These are phyloP conservation scores for Colletotrichum limetticola DNA, from an alignment of 2,329 filamentous ascomycete species.

Conservation along the genomic window DNA sequence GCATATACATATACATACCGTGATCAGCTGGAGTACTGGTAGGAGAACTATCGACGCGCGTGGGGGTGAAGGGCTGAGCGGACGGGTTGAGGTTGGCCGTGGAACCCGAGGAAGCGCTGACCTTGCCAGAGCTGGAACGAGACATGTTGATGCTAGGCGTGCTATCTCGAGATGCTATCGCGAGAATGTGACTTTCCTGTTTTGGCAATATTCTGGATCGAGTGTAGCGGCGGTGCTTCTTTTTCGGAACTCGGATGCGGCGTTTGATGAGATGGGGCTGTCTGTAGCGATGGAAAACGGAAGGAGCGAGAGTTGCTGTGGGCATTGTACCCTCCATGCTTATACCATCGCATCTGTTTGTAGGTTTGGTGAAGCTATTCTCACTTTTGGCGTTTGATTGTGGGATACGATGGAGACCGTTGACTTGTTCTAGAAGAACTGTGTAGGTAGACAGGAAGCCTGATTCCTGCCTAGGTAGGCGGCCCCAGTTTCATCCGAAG, in stretches of 20 bases:
- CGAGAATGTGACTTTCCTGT: not conserved
- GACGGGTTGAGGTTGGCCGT: not conserved
- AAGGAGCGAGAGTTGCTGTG: not conserved
- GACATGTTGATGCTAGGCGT: not conserved
- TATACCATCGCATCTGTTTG: not conserved
- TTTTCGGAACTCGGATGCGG: not conserved
- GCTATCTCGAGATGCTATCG: not conserved
- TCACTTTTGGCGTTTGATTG: not conserved
- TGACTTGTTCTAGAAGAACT: not conserved
- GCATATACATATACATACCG: not conserved
- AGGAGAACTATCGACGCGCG: not conserved
- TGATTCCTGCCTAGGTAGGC: not conserved
- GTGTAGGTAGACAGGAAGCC: not conserved
- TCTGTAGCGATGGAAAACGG: not conserved
- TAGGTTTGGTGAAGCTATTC: not conserved
- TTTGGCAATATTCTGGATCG: not conserved
- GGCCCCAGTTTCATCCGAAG: not conserved
- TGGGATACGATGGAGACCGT: not conserved
- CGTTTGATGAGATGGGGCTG: not conserved
- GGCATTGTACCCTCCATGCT: not conserved
- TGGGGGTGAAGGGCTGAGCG: not conserved
- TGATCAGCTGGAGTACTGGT: not conserved
- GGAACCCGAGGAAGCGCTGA: not conserved
- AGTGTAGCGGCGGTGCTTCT: not conserved
- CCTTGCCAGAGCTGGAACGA: not conserved